These are phyloP conservation scores for Pseudocercospora fuligena DNA, from an alignment of 2,329 filamentous ascomycete species.

Conservation along the genomic window DNA sequence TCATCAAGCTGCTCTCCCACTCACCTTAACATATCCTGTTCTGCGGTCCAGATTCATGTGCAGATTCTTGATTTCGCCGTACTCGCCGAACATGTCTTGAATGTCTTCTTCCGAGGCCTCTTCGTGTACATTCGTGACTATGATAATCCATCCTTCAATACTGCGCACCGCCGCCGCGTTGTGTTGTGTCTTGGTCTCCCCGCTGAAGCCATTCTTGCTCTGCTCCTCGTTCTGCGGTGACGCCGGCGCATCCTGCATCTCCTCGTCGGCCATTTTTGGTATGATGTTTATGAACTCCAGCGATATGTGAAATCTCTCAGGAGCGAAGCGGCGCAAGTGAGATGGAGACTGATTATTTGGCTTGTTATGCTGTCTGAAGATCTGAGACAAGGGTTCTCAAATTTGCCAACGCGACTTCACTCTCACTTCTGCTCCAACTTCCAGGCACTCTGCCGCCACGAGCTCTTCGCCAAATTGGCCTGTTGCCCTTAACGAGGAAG, in stretches of 20 bases:
- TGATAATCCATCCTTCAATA: conserved; percentile 88
- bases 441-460: not conserved
- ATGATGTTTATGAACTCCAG: not conserved
- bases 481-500: not conserved
- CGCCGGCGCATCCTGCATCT: conserved; percentile 64
- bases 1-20: conserved; percentile 3
- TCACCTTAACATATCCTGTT: conserved; percentile 84
- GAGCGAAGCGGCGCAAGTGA: not conserved
- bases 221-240: conserved; percentile 37
- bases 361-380: not conserved
- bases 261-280: conserved; percentile 42
- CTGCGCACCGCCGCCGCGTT: conserved; percentile 82
- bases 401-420: conserved; percentile 5
- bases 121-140: conserved; percentile 85
- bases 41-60: conserved; percentile 81
- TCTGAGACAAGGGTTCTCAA: not conserved
- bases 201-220: conserved; percentile 32
- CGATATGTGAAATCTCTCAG: not conserved
- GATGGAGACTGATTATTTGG: not conserved
- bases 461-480: not conserved
- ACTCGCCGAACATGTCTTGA: conserved; percentile 81
- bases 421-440: not conserved
- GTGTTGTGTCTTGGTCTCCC: conserved; percentile 72
- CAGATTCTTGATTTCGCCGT: conserved; percentile 84
- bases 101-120: conserved; percentile 84